These are phyloP conservation scores for Cladosporium colombiae DNA, from an alignment of 2,329 filamentous ascomycete species.

Conservation along the genomic window DNA sequence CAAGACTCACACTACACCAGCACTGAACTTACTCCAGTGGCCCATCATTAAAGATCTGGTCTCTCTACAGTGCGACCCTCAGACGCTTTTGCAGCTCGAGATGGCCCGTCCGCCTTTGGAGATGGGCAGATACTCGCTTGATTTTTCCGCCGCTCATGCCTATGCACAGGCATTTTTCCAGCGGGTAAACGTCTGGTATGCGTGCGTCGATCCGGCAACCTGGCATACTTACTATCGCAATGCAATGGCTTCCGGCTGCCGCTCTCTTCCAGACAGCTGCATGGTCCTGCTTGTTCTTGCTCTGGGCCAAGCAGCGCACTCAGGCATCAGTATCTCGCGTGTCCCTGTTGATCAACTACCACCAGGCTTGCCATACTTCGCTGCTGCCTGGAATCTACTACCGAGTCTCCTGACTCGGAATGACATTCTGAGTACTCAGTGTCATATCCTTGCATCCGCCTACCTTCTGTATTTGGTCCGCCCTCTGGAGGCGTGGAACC, in stretches of 20 bases:
- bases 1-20: conserved; percentile 78
- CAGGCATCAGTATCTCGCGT: conserved; percentile 70
- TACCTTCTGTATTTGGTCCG: conserved; percentile 82
- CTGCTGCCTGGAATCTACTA: conserved; percentile 75
- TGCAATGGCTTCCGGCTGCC: conserved; percentile 73
- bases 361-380: conserved; percentile 77
- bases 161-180: conserved; percentile 82
- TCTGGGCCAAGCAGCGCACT: conserved; percentile 72
- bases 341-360: conserved; percentile 69
- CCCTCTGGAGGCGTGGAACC: conserved; percentile 79
- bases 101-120: conserved; percentile 76
- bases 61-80: conserved; percentile 74
- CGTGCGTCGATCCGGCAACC: conserved; percentile 78
- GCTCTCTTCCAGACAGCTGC: conserved; percentile 78
- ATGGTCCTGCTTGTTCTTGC: conserved; percentile 77
- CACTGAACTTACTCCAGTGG: conserved; percentile 76
- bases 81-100: conserved; percentile 78
- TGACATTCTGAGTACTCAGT: conserved; percentile 75
- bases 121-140: conserved; percentile 50
- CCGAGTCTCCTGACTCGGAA: conserved; percentile 79
- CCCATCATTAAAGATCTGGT: conserved; percentile 78
- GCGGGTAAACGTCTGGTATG: conserved; percentile 81
- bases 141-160: conserved; percentile 54
- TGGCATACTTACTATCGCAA: conserved; percentile 76
- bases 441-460: conserved; percentile 75